Evolutionary conservation across 129 eudicot species (phyloP), one percentile per base, ranked within the genome.

Genomic region (Smallanthus sonchifolius): DNA sequence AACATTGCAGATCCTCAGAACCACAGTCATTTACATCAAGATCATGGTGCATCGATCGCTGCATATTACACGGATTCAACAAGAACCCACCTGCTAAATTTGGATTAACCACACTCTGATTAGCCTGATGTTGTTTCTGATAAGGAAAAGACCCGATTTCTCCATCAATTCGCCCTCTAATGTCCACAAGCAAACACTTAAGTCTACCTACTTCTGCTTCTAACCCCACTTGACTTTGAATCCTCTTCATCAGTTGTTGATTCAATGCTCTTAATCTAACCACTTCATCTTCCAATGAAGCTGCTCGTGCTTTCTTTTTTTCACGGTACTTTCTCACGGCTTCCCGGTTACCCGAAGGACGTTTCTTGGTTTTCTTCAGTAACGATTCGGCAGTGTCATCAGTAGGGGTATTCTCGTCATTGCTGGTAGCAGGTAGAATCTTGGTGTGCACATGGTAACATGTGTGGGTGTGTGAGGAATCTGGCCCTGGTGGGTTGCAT

Each of bases 371-470:
- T 35, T 83, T 91, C 54, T 85, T 87, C n/a, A 84, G 96, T 0
- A 75, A 81, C 0, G 96, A 95, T 82, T 95, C 99, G 0, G 90
- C 87, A 5, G 95, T 86, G 73, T 95, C 97, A 30, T 95, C 96
- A 4, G 83, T 86, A 1, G 95, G 91, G 73, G 78, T 83, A 72
- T 79, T 86, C 38, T 80, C 86, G 44, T 80, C 87, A 36, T 91
- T 97, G 63, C 84, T 84, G 14, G 81, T 54, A 36, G 92, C 59
- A 6, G 99, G 86, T 59, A 91, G 57, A 36, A 91, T 84, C 74
- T 95, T 90, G 56, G 99, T 95, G 69, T 95, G 99, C 67, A 95
- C 96, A 65, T 95, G 99, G 77, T 83, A 88, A 75, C 99, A 95
- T 2, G 99, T 95, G 84, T 95, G 97, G 4, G 99, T 95, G 65